Evolutionary conservation across 495 filamentous ascomycete genomes (phyloP), one percentile per base, ranked within the genome.

Genomic region (Oleoguttula mirabilis): DNA sequence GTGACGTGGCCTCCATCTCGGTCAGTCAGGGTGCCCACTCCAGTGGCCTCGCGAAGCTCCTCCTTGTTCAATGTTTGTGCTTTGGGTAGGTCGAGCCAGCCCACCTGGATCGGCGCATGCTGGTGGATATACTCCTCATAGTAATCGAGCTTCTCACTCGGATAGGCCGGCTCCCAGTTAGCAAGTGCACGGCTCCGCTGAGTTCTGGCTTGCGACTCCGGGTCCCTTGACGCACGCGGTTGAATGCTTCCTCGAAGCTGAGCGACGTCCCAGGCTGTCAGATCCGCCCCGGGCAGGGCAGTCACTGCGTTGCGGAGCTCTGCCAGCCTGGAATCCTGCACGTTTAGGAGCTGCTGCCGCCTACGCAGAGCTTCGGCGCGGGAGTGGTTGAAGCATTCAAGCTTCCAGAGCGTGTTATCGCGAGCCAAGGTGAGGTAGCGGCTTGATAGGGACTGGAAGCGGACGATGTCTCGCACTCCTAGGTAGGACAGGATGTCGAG

Each of bases 81-180:
- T 15, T 61, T 55, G 12, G 75, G 73, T 37, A 75, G 68, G 51
- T 84, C 73, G 34, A 88, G 65, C 86, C 86, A 94, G 51, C 69
- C 80, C 21, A 83, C 61, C 4, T 68, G 71, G 21, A 86, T 70
- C 0, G 82, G 79, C 0, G 73, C 85, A 64, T 90, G 72, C 17
- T 86, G 70, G 20, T 85, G 83, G 48, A 88, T 80, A 58, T 83
- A 94, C 60, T 94, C 87, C 37, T 79, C 74, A 51, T 92, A 94
- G 78, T 84, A 94, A 37, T 82, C 73, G 11, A 82, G 66, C 27
- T 64, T 63, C 57, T 84, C 79, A 10, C 64, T 61, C 11, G 79
- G 76, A 44, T 80, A 80, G 3, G 73, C 73, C 1, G 84, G 82
- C 48, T 94, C 85, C 86, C 86, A 93, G 48, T 80, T 82, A 4